A percentile compares a stretch with the other conserved stretches of the same genome.
Evolutionary conservation across 2,329 filamentous ascomycete species (phyloP).

Genomic region (Blastomyces parvus): DNA sequence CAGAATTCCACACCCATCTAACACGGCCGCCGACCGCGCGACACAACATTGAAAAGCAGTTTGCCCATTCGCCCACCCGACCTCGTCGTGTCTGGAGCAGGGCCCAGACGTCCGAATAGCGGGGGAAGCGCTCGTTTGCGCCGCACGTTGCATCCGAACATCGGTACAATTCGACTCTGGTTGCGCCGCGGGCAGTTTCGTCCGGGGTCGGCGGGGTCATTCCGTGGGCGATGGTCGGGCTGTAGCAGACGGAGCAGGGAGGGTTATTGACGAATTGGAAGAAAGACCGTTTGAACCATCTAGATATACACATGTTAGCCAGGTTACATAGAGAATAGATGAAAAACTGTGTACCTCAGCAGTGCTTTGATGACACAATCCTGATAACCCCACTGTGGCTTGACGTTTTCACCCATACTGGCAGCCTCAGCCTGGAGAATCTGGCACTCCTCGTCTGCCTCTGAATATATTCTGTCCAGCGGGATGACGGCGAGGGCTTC

Average conservation of each 20-base stretch:
- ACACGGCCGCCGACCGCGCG: slow-evolving; percentile 82
- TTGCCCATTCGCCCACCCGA: slow-evolving; percentile 90
- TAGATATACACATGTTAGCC: slow-evolving; percentile 26
- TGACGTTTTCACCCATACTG: slow-evolving; percentile 69
- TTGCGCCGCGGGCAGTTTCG: slow-evolving; percentile 78
- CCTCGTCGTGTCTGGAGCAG: slow-evolving; percentile 77
- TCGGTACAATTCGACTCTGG: slow-evolving; percentile 79
- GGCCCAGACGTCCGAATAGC: slow-evolving; percentile 92
- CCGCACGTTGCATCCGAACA: slow-evolving; percentile 70
- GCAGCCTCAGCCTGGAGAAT: slow-evolving; percentile 78
- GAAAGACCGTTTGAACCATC: slow-evolving; percentile 93
- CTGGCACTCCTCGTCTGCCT: slow-evolving; percentile 88
- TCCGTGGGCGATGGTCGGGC: slow-evolving; percentile 72
- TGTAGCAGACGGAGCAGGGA: slow-evolving; percentile 68
- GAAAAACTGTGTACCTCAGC: slow-evolving; percentile 53
- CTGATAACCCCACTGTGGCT: slow-evolving; percentile 91
- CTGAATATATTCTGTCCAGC: slow-evolving; percentile 80
- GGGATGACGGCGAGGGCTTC: slow-evolving; percentile 82
- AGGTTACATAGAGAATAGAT: slow-evolving; percentile 15
- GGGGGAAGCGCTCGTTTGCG: slow-evolving; percentile 77
- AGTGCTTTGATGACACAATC: slow-evolving; percentile 89
- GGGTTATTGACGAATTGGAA: slow-evolving; percentile 98
- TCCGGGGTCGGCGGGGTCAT: slow-evolving; percentile 79
- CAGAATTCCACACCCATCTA: slow-evolving; percentile 96
- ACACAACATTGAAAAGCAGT: slow-evolving; percentile 98